Evolutionary conservation across 139 green algal species (phyloP).

Genomic region (Edaphochlamys debaryana): DNA sequence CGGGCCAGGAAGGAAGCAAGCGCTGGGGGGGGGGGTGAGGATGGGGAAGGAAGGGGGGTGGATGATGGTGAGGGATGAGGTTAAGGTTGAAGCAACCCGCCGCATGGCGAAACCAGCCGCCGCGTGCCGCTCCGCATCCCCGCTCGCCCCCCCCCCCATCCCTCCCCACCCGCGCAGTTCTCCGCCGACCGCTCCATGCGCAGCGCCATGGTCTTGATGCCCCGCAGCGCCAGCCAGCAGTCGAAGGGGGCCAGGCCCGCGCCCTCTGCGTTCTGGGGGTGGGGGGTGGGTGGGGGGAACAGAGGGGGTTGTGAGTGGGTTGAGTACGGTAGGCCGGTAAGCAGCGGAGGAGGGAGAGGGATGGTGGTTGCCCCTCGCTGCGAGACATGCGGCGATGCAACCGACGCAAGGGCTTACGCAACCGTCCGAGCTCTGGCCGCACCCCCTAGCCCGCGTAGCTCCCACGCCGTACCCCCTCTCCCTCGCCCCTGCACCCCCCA

Average conservation of each 20-base stretch:
- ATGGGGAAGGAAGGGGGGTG: too few species aligned
- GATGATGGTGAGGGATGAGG: too few species aligned
- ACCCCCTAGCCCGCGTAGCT: not conserved
- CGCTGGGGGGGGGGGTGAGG: not conserved
- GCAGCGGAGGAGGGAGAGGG: not conserved
- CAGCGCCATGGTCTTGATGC: conserved; percentile 97
- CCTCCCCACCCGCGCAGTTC: conserved; percentile 65
- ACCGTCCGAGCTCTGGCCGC: too few species aligned
- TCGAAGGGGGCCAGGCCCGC: conserved; percentile 91
- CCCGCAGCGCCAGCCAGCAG: conserved; percentile 95
- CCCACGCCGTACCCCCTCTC: not conserved
- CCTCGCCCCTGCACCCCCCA: not conserved
- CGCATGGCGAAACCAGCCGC: too few species aligned
- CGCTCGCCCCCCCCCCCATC: too few species aligned
- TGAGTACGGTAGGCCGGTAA: not conserved
- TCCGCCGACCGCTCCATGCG: conserved; percentile 83
- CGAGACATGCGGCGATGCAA: too few species aligned
- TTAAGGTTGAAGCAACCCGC: too few species aligned
- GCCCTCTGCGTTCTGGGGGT: conserved; percentile 89
- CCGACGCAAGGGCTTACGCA: too few species aligned
- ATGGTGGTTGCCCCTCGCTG: not conserved
- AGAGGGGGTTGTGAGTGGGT: not conserved
- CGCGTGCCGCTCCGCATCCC: too few species aligned
- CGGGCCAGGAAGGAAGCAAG: conserved; percentile 85
- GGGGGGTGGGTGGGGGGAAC: not conserved